Percentiles rank a stretch among this genome's conserved stretches.
phyloP scores from a whole-genome alignment of 1,284 basidiomycete species.

The Leccinum variabile region DNA sequence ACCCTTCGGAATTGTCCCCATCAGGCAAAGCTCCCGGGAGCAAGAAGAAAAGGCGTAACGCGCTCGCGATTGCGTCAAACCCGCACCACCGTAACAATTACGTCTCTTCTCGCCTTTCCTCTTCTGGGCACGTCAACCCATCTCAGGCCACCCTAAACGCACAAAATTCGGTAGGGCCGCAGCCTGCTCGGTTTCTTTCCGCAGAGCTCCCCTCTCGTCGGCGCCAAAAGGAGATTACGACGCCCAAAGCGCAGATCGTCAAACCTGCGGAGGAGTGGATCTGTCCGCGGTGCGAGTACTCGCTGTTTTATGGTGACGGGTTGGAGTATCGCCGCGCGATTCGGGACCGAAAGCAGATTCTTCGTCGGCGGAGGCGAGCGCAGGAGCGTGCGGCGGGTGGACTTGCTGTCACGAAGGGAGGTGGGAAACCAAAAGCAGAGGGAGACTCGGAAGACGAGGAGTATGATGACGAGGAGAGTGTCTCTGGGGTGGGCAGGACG shows the following conservation, averaged over 20 bases:
- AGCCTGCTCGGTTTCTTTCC: conserved; percentile 63
- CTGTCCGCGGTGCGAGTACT: conserved; percentile 86
- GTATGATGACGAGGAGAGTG: conserved; percentile 27
- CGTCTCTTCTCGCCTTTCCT: conserved; percentile 74
- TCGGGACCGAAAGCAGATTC: conserved; percentile 74
- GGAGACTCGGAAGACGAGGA: conserved; percentile 36
- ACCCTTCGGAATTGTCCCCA: conserved; percentile 41
- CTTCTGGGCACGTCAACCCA: conserved; percentile 47
- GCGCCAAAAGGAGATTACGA: conserved; percentile 29
- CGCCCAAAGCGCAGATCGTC: conserved; percentile 44
- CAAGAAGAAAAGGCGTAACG: conserved; percentile 89
- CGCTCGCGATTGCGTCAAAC: conserved; percentile 83
- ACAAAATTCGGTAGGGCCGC: conserved; percentile 54
- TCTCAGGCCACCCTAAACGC: conserved; percentile 41
- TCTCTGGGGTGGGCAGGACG: conserved; percentile 22
- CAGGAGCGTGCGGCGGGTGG: conserved; percentile 70
- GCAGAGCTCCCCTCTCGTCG: conserved; percentile 62
- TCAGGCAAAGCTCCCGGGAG: conserved; percentile 41
- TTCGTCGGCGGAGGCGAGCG: conserved; percentile 71
- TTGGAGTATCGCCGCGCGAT: conserved; percentile 62
- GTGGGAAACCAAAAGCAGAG: conserved; percentile 33
- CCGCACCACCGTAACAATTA: conserved; percentile 90
- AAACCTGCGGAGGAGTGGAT: conserved; percentile 83
- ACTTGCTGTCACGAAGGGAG: conserved; percentile 31
- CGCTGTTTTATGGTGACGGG: conserved; percentile 80